Conservation (phyloP, 345 rosid species). For the Pelargonium nanum region DNA sequence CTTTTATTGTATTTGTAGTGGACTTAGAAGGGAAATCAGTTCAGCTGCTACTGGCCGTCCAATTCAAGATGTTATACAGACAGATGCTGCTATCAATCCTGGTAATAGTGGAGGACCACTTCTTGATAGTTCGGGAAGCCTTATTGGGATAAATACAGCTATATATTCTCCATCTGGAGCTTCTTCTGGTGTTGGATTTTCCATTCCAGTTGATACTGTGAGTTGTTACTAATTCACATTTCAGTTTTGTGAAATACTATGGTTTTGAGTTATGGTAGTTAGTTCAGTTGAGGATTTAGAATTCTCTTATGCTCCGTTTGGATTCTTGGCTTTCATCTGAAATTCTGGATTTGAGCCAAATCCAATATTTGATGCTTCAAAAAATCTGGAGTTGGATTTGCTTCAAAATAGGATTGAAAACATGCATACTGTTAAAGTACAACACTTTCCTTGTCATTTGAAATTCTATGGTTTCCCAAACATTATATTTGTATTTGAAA, state of each 20-base stretch:
- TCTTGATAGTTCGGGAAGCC: conserved; percentile 82
- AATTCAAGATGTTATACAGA: conserved; percentile 96
- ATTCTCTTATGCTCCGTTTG: too few species aligned
- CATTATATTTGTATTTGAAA: too few species aligned
- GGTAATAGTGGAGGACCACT: conserved; percentile 98
- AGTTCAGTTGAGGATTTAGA: not conserved
- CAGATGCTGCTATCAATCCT: conserved; percentile 97
- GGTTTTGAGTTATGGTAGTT: not conserved
- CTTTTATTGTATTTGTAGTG: conserved; percentile 35
- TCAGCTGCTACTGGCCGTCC: conserved; percentile 99
- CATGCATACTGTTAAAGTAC: too few species aligned
- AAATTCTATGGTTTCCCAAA: too few species aligned
- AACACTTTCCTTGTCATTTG: too few species aligned
- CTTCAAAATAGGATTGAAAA: too few species aligned
- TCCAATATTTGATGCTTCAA: too few species aligned
- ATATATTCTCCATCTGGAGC: conserved; percentile 99
- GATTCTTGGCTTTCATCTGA: too few species aligned
- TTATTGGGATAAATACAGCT: conserved; percentile 92
- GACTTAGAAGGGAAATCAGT: conserved; percentile 90
- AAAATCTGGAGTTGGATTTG: too few species aligned
- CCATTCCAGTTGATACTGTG: conserved; percentile 96
- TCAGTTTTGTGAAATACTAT: conserved; percentile 1
- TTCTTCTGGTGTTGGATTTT: conserved; percentile 96
- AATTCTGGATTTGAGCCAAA: too few species aligned
- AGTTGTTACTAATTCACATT: conserved; percentile 21